Percentiles rank a stretch among this genome's conserved stretches.
Evolutionary conservation across 495 filamentous ascomycete genomes (phyloP).

Genomic region (Podospora pseudoanserina): DNA sequence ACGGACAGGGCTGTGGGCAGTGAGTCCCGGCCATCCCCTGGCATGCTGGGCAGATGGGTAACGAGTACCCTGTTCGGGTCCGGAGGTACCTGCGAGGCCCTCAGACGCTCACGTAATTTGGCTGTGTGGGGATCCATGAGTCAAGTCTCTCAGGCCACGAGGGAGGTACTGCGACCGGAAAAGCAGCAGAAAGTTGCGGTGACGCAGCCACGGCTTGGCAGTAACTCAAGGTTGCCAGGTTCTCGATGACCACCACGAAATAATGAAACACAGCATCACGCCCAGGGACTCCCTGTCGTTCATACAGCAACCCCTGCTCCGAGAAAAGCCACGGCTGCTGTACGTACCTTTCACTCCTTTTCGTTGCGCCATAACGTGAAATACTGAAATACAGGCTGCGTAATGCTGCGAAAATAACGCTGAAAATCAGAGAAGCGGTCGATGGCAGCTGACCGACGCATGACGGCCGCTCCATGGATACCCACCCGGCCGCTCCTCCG

Average conservation of each 20-base stretch:
- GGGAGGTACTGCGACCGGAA: conserved; percentile 21
- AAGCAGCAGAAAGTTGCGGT: conserved; percentile 33
- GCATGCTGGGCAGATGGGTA: conserved; percentile 13
- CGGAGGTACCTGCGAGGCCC: conserved; percentile 17
- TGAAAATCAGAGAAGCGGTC: conserved; percentile 5
- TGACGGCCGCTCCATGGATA: conserved; percentile 1
- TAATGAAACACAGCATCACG: conserved; percentile 32
- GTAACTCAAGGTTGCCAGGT: conserved; percentile 24
- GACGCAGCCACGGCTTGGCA: conserved; percentile 38
- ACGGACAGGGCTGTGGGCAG: conserved; percentile 33
- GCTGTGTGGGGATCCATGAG: conserved; percentile 15
- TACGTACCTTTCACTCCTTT: conserved; percentile 14
- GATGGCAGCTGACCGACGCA: not conserved
- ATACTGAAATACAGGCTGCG: not conserved
- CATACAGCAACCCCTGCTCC: conserved; percentile 29
- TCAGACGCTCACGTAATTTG: conserved; percentile 5
- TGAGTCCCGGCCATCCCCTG: conserved; percentile 24
- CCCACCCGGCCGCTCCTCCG: conserved; percentile 9
- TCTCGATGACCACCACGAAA: conserved; percentile 27
- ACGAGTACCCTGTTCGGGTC: conserved; percentile 21
- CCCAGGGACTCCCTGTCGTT: conserved; percentile 25
- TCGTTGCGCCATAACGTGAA: conserved; percentile 11
- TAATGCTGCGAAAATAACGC: not conserved
- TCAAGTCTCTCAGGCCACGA: conserved; percentile 15
- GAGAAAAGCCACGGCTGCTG: conserved; percentile 16